Evolutionary conservation across 129 eudicot species (phyloP), one percentile per base, ranked within the genome.

Genomic region (Artemisia argyi): DNA sequence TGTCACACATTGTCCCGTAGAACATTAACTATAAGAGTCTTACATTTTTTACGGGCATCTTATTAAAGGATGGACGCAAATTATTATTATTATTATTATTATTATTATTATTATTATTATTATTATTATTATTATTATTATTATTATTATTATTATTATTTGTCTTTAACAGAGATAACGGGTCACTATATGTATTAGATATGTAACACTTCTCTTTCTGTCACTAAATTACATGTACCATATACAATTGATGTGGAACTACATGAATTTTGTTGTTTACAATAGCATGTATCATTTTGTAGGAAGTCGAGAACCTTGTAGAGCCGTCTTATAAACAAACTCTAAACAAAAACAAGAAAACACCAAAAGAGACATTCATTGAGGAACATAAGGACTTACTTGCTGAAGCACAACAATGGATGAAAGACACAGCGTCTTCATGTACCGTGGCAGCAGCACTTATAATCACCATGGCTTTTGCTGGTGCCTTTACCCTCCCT

Each of bases 381-480:
- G 67, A 66, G 2, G 56, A 54, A 17, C 80, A 76, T 30, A 58
- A 56, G 17, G 50, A 76, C 1, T 46, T 76, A 17, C 67, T 68
- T 44, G 14, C 22, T 19, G 68, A 76, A 14, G 80, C 60, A 3
- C 15, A 68, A 19, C 28, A 77, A 60, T 77, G 81, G 81, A 77
- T 70, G 81, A 61, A 69, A 70, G 76, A 61, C 14, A 63, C 62
- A 0, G 64, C 81, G 53, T 28, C 75, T 50, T 61, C 81, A 61
- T 30, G 76, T 24, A 50, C 72, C n/a, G 75, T 77, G 7, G 81
- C 57, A 61, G 81, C 81, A 35, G 49, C 81, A 68, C 80, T 76
- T 18, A 50, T 69, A 20, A 62, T 69, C 61, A 76, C 80, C 35
- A 39, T 76, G 69, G 81, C 75, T 35, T 77, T 77, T 52, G 76